phyloP scores from a whole-genome alignment of 2,329 filamentous ascomycete species.

The Biscogniauxia mediterranea region DNA sequence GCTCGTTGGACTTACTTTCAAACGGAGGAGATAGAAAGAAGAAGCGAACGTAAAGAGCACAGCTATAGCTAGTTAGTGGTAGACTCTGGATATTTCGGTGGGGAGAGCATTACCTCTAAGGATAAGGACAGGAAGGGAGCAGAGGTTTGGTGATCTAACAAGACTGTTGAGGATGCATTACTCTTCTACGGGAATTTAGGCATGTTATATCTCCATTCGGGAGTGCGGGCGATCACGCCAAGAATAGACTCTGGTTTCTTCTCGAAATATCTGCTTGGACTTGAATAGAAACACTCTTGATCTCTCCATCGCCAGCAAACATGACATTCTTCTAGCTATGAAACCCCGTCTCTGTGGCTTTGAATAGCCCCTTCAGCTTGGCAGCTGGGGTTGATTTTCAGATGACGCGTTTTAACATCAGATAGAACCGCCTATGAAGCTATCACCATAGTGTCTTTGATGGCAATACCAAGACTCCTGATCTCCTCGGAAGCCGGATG shows the following conservation, averaged over 20 bases:
- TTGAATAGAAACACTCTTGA: not conserved
- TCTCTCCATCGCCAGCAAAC: not conserved
- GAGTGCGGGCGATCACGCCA: slow-evolving; percentile 1
- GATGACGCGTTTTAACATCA: not conserved
- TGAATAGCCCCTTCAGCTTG: slow-evolving; percentile 13
- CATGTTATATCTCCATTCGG: not conserved
- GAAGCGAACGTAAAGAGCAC: slow-evolving; percentile 28
- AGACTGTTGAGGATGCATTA: not conserved
- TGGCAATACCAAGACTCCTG: slow-evolving; percentile 25
- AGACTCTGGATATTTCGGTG: not conserved
- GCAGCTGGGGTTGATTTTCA: slow-evolving; percentile 3
- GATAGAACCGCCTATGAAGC: slow-evolving; percentile 2
- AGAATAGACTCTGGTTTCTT: not conserved
- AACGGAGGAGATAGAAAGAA: slow-evolving; percentile 18
- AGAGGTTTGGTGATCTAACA: not conserved
- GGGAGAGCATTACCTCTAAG: slow-evolving; percentile 9
- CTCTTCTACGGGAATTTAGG: not conserved
- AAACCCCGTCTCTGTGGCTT: not conserved
- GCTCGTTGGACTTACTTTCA: slow-evolving; percentile 21
- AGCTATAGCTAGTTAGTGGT: slow-evolving; percentile 22
- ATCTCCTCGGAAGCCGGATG: slow-evolving; percentile 24
- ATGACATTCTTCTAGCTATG: not conserved
- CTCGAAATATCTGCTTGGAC: not conserved
- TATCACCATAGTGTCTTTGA: slow-evolving; percentile 1
- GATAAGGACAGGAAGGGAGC: not conserved